phyloP scores from a whole-genome alignment of 495 filamentous ascomycete genomes.

The Parmelia sp. region DNA sequence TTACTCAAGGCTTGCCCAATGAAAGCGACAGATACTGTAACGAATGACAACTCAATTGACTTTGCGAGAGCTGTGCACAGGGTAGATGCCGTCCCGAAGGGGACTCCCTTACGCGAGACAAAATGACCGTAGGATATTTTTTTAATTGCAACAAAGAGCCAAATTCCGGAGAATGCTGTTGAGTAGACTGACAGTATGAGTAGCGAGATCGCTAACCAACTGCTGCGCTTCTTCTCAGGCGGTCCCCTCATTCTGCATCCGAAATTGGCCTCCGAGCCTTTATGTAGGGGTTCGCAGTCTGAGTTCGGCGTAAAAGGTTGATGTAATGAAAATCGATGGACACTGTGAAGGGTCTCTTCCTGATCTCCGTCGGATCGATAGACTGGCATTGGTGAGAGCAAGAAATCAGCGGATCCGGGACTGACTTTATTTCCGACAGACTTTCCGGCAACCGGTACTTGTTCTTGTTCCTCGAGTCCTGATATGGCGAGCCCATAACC shows the following conservation, averaged over 20 bases:
- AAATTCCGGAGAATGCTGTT: conserved; percentile 59
- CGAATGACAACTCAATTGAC: conserved; percentile 68
- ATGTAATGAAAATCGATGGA: neutral
- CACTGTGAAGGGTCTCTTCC: neutral
- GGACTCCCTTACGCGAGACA: conserved; percentile 45
- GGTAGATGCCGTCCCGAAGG: conserved; percentile 51
- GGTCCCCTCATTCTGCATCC: conserved; percentile 22
- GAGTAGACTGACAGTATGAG: conserved; percentile 59
- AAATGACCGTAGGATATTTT: conserved; percentile 53
- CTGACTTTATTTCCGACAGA: neutral
- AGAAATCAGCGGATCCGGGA: neutral
- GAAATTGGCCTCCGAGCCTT: neutral
- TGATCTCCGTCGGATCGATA: conserved; percentile 9
- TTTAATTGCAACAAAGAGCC: conserved; percentile 50
- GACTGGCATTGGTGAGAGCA: conserved; percentile 15
- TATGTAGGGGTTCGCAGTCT: conserved; percentile 13
- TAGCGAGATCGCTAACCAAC: conserved; percentile 54
- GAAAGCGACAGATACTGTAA: conserved; percentile 68
- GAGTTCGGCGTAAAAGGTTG: conserved; percentile 17
- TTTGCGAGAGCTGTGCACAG: conserved; percentile 62
- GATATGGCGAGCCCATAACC: conserved; percentile 17
- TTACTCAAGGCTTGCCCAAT: conserved; percentile 65
- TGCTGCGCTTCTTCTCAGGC: conserved; percentile 36
- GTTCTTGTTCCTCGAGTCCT: conserved; percentile 6
- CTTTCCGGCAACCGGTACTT: neutral